A percentile compares a stretch with the other conserved stretches of the same genome.
Evolutionary conservation across 306 rosid species (phyloP).

Genomic region (Sechiopsis laciniata): DNA sequence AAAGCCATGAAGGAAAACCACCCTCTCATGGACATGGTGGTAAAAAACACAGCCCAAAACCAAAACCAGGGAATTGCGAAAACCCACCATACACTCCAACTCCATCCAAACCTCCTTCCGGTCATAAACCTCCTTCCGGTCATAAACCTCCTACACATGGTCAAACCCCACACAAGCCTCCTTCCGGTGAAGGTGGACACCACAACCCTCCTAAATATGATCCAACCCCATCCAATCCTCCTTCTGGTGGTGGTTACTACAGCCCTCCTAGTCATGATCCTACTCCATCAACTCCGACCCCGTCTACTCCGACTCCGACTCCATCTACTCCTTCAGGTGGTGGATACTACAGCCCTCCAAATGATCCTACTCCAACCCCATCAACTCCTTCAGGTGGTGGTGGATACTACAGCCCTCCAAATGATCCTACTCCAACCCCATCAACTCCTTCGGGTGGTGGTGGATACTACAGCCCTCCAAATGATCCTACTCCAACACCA

Average conservation of each 20-base stretch:
- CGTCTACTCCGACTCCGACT: background rate
- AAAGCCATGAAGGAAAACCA: slow-evolving; percentile 28
- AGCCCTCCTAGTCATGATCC: slow-evolving; percentile 10
- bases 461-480: slow-evolving; percentile 19
- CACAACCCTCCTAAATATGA: slow-evolving; percentile 7
- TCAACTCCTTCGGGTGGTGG: slow-evolving; percentile 23
- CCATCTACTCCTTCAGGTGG: slow-evolving; percentile 36
- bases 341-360: slow-evolving; percentile 42
- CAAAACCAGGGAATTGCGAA: slow-evolving; percentile 11
- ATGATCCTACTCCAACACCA: slow-evolving; percentile 1
- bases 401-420: slow-evolving; percentile 42
- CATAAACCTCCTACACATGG: slow-evolving; percentile 11
- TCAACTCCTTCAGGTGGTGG: slow-evolving; percentile 35
- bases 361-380: slow-evolving; percentile 25
- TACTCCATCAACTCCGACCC: slow-evolving; percentile 6
- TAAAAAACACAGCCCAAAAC: background rate
- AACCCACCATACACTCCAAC: slow-evolving; percentile 21
- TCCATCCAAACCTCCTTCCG: slow-evolving; percentile 6
- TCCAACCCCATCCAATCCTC: slow-evolving; percentile 19
- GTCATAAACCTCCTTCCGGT: background rate
- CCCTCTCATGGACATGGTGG: slow-evolving; percentile 26
- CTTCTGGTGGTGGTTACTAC: slow-evolving; percentile 16
- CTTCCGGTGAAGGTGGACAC: slow-evolving; percentile 28
- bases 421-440: slow-evolving; percentile 11
- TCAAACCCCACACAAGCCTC: slow-evolving; percentile 13